phyloP scores from a whole-genome alignment of 108 stramenopile species.

The Nannochloropsis gaditana region DNA sequence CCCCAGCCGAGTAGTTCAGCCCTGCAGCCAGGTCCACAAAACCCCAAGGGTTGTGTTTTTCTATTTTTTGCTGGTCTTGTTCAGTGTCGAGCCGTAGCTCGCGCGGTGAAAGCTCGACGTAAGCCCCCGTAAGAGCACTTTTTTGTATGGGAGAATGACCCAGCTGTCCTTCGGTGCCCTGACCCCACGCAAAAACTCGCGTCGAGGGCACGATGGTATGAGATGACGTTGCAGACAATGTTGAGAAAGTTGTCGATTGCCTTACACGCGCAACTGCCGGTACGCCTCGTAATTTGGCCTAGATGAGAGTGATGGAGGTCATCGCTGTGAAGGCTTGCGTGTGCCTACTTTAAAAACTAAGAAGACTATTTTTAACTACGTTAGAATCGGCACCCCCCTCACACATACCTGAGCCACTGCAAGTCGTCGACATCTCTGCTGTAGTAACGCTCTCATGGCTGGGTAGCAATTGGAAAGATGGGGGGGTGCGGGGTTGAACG shows the following conservation, averaged over 20 bases:
- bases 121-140: not conserved
- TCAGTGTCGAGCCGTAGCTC: not conserved
- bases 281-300: not conserved
- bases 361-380: not conserved
- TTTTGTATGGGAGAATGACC: not conserved
- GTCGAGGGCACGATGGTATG: not conserved
- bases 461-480: no score
- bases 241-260: not conserved
- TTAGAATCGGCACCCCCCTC: not conserved
- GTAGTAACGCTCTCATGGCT: not conserved
- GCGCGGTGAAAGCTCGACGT: not conserved
- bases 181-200: not conserved
- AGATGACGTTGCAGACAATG: not conserved
- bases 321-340: no score
- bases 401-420: not conserved
- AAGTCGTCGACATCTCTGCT: not conserved
- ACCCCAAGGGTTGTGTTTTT: slow-evolving; percentile 10
- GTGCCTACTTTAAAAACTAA: no score
- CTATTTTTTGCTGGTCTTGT: not conserved
- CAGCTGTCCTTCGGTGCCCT: not conserved
- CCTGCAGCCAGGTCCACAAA: slow-evolving; percentile 15
- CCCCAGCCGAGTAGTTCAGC: not conserved
- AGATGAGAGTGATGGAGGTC: not conserved
- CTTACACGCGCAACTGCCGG: not conserved
- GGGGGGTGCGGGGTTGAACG: no score